Evolutionary conservation across 2,329 filamentous ascomycete species (phyloP).

Genomic region (Penicillium brasilianum): DNA sequence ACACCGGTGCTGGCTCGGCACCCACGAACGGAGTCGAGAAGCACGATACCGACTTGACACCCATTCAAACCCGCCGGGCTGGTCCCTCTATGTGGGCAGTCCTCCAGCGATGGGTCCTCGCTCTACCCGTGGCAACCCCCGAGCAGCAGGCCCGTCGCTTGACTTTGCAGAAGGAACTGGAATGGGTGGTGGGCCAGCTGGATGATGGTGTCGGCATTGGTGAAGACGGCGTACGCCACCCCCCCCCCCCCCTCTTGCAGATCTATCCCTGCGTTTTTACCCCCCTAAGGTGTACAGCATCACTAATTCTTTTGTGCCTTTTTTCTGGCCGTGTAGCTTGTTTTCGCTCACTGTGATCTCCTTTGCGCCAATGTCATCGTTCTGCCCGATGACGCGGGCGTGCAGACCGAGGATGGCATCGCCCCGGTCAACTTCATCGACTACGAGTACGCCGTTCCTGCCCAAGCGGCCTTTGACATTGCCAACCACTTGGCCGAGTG

Average conservation of each 20-base stretch:
- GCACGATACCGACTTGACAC: slow-evolving; percentile 25
- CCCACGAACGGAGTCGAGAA: slow-evolving; percentile 24
- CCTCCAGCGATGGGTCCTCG: slow-evolving; percentile 93
- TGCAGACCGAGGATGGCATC: slow-evolving; percentile 41
- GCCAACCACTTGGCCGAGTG: slow-evolving; percentile 99
- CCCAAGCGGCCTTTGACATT: slow-evolving; percentile 93
- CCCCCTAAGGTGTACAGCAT: neutral
- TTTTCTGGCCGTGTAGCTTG: slow-evolving; percentile 59
- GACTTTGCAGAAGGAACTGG: slow-evolving; percentile 74
- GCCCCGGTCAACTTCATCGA: slow-evolving; percentile 85
- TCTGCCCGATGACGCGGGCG: slow-evolving; percentile 53
- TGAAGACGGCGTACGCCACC: slow-evolving; percentile 66
- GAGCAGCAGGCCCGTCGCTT: slow-evolving; percentile 70
- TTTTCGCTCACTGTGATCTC: slow-evolving; percentile 95
- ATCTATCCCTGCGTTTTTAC: neutral
- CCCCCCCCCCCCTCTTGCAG: neutral
- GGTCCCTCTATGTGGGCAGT: slow-evolving; percentile 93
- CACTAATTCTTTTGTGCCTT: neutral
- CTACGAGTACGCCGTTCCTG: slow-evolving; percentile 96
- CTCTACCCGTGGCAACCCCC: slow-evolving; percentile 74
- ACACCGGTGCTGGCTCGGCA: slow-evolving; percentile 51
- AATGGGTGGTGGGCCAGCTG: slow-evolving; percentile 70
- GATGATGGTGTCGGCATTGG: slow-evolving; percentile 79
- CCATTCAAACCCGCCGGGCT: slow-evolving; percentile 56
- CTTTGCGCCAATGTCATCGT: slow-evolving; percentile 97